Evolutionary conservation across 164 flowering plant genomes (phyloP), one percentile per base, ranked within the genome.

Genomic region (Dillenia suffruticosa): DNA sequence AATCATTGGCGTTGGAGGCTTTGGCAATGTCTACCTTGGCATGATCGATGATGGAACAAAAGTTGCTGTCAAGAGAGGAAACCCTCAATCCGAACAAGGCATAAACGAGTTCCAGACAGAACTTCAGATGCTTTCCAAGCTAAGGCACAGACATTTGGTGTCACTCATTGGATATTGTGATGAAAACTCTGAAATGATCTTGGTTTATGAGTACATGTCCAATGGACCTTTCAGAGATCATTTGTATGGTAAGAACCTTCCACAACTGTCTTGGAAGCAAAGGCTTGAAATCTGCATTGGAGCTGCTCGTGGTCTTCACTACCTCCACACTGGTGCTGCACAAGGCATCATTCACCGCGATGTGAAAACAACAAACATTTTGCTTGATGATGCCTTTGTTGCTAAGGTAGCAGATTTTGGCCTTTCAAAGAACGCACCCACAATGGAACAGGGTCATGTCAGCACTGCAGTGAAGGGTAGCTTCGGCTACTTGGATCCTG

Each of bases 401-500:
- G 62, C 62, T 10, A 58, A 58, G 43, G 51, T 58, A 2, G 62
- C 62, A 9, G 62, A 58, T 17, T 58, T 58, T 12, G 75, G 75
- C 54, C 66, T 72, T 0, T 72, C 75, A 0, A 72, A 68, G 47
- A 46, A 67, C 1, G 75, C 76, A 9, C 78, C 84, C 0, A 66
- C 67, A 22, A 72, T 71, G 68, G 79, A 80, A 63, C 86, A 82
- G 49, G 72, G 74, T 1, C 84, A 84, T 58, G 89, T 84, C 15
- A 84, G 89, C 63, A 84, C 89, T 0, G 89, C 86, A 0, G 89
- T 84, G 59, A 84, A 84, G 64, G 89, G 89, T 9, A 82, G 89
- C 44, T 86, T 86, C 44, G 91, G 91, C n/a, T 86, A 86, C 56
- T 65, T 86, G 2, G 88, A 86, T 55, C 91, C 91, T 2, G 91